A percentile compares a stretch with the other conserved stretches of the same genome.
Conservation (phyloP, 768 basidiomycete genomes). For the Holtermanniella nyarrowii region DNA sequence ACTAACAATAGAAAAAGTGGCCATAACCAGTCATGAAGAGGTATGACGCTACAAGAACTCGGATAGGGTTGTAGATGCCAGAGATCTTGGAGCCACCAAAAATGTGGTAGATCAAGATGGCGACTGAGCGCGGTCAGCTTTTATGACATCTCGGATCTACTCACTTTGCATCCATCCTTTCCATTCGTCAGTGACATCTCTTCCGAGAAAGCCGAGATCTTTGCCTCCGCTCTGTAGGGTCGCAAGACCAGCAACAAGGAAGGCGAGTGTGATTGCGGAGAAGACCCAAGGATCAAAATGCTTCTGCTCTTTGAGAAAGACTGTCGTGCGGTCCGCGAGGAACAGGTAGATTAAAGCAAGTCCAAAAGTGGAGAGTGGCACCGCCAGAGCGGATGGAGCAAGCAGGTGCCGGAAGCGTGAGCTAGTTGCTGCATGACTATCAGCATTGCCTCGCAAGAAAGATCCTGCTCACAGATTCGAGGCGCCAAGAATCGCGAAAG, state of each 20-base stretch:
- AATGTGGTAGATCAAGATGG: constrained; percentile 87
- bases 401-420: constrained; percentile 18
- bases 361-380: constrained; percentile 56
- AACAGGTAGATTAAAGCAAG: constrained; percentile 59
- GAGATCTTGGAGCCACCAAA: constrained; percentile 78
- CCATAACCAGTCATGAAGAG: constrained; percentile 80
- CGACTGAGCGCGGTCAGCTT: constrained; percentile 48
- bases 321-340: constrained; percentile 68
- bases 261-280: constrained; percentile 47
- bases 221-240: constrained; percentile 64
- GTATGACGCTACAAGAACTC: constrained; percentile 77
- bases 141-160: constrained; percentile 38
- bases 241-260: constrained; percentile 52
- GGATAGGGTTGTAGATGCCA: constrained; percentile 86
- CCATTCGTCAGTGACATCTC: constrained; percentile 94
- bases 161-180: constrained; percentile 96
- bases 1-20: constrained; percentile 61
- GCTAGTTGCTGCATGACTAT: constrained; percentile 9
- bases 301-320: constrained; percentile 87
- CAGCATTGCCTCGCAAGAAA: not conserved
- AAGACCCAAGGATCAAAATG: constrained; percentile 64
- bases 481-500: constrained; percentile 42
- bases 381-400: constrained; percentile 26
- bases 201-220: constrained; percentile 77
- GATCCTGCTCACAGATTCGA: constrained; percentile 25